Conservation (phyloP, 352 stramenopile species). For the Phytophthora brassicae region DNA sequence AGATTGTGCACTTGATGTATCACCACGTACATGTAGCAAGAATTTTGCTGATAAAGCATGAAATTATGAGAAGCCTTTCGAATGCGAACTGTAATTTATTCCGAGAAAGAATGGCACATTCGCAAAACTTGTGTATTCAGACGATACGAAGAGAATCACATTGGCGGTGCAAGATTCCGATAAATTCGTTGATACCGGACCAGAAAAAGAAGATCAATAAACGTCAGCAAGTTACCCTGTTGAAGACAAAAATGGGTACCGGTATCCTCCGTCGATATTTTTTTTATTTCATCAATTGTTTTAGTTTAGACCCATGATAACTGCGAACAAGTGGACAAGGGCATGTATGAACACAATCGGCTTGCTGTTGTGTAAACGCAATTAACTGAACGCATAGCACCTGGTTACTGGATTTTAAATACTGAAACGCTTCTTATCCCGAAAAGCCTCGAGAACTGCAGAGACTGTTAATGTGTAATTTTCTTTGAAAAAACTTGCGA, state of each 20-base stretch:
- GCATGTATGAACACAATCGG: not conserved
- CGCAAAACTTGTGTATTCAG: not conserved
- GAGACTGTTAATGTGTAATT: no score
- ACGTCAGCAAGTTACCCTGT: not conserved
- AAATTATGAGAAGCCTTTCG: not conserved
- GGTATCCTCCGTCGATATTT: no score
- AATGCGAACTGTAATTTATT: not conserved
- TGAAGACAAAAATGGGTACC: no score
- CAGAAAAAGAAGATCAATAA: not conserved
- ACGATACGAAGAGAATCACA: not conserved
- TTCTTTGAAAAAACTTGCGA: no score
- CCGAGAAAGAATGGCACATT: not conserved
- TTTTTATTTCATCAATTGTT: no score
- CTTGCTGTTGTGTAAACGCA: not conserved
- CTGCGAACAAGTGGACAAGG: not conserved
- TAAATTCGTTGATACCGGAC: not conserved
- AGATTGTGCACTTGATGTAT: no score
- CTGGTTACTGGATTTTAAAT: not conserved
- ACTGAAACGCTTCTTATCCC: no score
- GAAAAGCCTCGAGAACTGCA: no score
- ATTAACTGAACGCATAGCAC: not conserved
- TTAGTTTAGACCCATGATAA: not conserved
- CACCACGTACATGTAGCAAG: not conserved
- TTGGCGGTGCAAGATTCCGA: not conserved
- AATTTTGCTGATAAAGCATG: conserved; percentile 1